phyloP scores from a whole-genome alignment of 441 rosid genomes.

The Erodium trifolium region DNA sequence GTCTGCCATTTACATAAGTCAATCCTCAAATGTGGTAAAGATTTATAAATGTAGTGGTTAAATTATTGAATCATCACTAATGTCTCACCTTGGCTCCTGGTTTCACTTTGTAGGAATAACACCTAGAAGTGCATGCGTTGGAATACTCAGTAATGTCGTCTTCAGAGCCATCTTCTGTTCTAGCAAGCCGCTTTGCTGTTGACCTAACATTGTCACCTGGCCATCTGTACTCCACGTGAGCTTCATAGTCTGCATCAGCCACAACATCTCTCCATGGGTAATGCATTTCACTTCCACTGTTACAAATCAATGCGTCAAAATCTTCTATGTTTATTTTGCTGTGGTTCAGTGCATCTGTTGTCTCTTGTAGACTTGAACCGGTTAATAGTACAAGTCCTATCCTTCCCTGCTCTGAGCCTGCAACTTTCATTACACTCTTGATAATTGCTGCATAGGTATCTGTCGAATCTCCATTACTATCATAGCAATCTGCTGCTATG shows the following conservation, averaged over 20 bases:
- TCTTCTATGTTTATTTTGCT: slow-evolving; percentile 54
- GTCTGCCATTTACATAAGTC: slow-evolving; percentile 37
- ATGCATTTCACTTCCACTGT: slow-evolving; percentile 69
- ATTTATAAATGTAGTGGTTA: slow-evolving; percentile 7
- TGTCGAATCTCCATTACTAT: slow-evolving; percentile 35
- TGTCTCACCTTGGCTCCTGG: slow-evolving; percentile 56
- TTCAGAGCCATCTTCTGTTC: slow-evolving; percentile 43
- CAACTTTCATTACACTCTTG: slow-evolving; percentile 57
- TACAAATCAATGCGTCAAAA: slow-evolving; percentile 75
- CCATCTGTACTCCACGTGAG: slow-evolving; percentile 76
- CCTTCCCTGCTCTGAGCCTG: slow-evolving; percentile 38
- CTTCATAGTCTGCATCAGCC: slow-evolving; percentile 61
- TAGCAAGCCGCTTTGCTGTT: slow-evolving; percentile 42
- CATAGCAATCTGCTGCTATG: slow-evolving; percentile 58
- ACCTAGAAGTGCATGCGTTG: slow-evolving; percentile 48
- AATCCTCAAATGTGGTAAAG: slow-evolving; percentile 17
- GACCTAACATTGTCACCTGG: slow-evolving; percentile 68
- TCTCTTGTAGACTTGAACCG: slow-evolving; percentile 58
- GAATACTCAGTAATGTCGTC: slow-evolving; percentile 39
- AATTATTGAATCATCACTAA: background rate
- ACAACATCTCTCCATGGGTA: slow-evolving; percentile 77
- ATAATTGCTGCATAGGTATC: slow-evolving; percentile 38
- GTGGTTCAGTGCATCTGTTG: slow-evolving; percentile 39
- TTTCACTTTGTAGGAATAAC: slow-evolving; percentile 56
- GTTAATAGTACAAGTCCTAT: slow-evolving; percentile 59